Base-by-base conservation (phyloP, 257 asterid species). In the Osmanthus fragrans region DNA sequence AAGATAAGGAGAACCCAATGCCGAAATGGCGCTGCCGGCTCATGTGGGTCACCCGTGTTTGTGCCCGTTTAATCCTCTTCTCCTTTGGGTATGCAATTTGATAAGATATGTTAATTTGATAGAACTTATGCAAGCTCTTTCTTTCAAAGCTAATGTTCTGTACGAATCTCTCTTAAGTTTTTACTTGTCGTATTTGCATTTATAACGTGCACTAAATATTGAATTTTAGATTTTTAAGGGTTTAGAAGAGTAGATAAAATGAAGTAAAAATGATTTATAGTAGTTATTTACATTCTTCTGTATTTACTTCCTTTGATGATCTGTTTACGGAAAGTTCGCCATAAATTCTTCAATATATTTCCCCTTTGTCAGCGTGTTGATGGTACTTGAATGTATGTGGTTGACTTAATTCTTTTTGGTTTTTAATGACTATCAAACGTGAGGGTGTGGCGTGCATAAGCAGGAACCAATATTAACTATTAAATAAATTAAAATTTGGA, bases 21-120 rank as follows among this genome's bases (percentile, higher is more conserved):
- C 98, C 99, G 23, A 88, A 69, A 81, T 93, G 98, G 98, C 86
- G 98, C 72, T 85, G 85, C 47, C 81, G 97, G 75, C 76, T 93
- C 78, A 96, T 93, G 99, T 88, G 95, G 92, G 76, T 93, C 51
- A 96, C 99, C 77, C 96, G 98, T 2, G 18, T 93, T 8, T 83
- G 90, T 49, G 73, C 96, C 34, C 92, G 99, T 40, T 87, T 87
- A 32, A 93, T 96, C 81, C 92, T 96, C 60, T 96, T 96, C 89
- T 82, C 93, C 7, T 96, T 96, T 54, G 99, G 99, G 99, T 96
- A 88, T 36, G 81, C 71, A 9, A 27, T 73, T 75, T 75, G 23
- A 39, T 29, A 7, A 37, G 54, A 12, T 51, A 0, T 69, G 63
- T 54, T 63, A 54, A 40, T 56, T 56, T 19, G 3, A 37, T 73